Base-by-base conservation (phyloP, 257 asterid genomes). In the Nicotiana noctiflora region DNA sequence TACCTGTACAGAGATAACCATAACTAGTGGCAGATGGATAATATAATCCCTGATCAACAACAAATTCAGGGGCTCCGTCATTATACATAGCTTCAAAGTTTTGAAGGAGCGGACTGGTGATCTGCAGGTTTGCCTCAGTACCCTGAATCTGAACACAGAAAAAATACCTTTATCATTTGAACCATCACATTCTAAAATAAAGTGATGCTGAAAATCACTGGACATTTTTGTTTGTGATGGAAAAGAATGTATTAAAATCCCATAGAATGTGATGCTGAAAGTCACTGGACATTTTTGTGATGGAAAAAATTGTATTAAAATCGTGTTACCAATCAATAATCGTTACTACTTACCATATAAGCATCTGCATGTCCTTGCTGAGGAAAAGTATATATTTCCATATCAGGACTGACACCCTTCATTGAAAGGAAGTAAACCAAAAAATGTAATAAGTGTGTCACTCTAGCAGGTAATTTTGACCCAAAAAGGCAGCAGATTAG, bases 1-100 rank as follows among this genome's bases (percentile, higher is more conserved):
- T 25, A 93, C 97, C 98, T 88, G 97, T 82, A 86, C 91, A 87
- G 78, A 92, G 19, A 82, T 91, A 95, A 59, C 97, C 99, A 82
- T 92, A 95, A 89, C 84, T 88, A 84, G 90, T 82, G 57, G 90
- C 88, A 83, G 93, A 37, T 61, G 97, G 97, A 85, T 91, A 93
- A 86, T 92, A 93, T 85, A 89, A 52, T 57, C 93, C 92, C 89
- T 91, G 97, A 83, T 93, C 94, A 59, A 92, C 78, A 74, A 86
- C 76, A 84, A 85, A 92, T 55, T 93, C 99, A 0, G 92, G 92
- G 68, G 88, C 85, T 76, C 95, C 92, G 81, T 93, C 97, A 83
- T 84, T 89, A 84, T 89, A 91, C 97, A 93, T 93, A 82, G 90
- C 84, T 88, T 88, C 91, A 61, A 83, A 80, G 62, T 80, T 91